phyloP scores from a whole-genome alignment of 2,329 filamentous ascomycete species.

The Capronia americana region DNA sequence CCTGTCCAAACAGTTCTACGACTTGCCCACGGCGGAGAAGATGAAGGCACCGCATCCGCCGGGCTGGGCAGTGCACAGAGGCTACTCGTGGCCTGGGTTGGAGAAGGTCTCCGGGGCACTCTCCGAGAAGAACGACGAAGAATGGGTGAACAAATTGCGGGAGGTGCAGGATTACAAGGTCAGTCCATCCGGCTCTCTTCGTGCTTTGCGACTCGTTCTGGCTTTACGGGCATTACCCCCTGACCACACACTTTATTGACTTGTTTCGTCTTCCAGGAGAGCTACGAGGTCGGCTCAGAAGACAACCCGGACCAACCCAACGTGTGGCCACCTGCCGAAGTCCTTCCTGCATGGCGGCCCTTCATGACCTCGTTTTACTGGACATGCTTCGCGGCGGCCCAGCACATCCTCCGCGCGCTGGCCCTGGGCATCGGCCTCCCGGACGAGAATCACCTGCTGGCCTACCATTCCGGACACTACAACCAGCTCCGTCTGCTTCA shows the following conservation, averaged over 20 bases:
- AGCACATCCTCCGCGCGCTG: conserved; percentile 54
- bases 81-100: conserved; percentile 62
- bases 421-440: conserved; percentile 55
- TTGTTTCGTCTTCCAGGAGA: conserved; percentile 49
- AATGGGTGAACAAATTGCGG: conserved; percentile 51
- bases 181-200: conserved; percentile 4
- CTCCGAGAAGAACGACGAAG: conserved; percentile 50
- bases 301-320: conserved; percentile 55
- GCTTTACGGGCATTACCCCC: too few species aligned
- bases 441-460: conserved; percentile 53
- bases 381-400: conserved; percentile 60
- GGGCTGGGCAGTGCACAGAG: conserved; percentile 58
- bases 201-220: neutral
- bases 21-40: conserved; percentile 54
- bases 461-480: conserved; percentile 61
- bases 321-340: conserved; percentile 56
- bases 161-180: conserved; percentile 61
- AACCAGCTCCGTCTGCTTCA: conserved; percentile 68
- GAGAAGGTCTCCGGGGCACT: conserved; percentile 61
- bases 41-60: conserved; percentile 58
- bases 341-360: conserved; percentile 54
- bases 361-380: conserved; percentile 60
- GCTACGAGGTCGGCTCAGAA: conserved; percentile 60
- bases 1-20: conserved; percentile 54
- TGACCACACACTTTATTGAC: too few species aligned